These are phyloP conservation scores for Brassica rapa DNA, from an alignment of 345 rosid species.

Conservation along the genomic window DNA sequence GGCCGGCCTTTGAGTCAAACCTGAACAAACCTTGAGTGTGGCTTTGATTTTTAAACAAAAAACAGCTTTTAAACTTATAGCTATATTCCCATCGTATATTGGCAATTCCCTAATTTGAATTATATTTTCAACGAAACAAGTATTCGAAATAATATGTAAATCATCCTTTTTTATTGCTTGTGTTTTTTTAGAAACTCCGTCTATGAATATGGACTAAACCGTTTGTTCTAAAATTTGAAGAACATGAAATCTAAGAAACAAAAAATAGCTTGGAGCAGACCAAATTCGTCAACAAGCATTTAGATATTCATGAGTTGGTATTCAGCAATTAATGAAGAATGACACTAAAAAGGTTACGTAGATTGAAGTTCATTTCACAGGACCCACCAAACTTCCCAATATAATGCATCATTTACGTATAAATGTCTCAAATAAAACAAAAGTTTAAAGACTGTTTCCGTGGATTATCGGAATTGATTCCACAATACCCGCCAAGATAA, in stretches of 20 bases:
- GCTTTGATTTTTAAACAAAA: background rate
- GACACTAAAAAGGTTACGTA: conserved; percentile 3
- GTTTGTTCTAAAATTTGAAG: background rate
- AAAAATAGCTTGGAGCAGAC: background rate
- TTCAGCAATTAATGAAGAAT: conserved; percentile 18
- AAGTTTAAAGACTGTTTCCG: background rate
- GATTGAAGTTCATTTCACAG: conserved; percentile 4
- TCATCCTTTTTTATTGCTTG: background rate
- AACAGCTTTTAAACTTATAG: background rate
- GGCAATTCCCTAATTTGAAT: background rate
- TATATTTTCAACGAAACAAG: background rate
- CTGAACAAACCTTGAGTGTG: background rate
- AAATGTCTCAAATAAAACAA: conserved; percentile 10
- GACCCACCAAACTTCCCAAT: conserved; percentile 1
- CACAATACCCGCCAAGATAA: background rate
- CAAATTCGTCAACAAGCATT: background rate
- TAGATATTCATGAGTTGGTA: background rate
- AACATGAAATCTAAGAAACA: background rate
- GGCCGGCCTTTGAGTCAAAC: background rate
- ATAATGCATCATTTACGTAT: conserved; percentile 2
- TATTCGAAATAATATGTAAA: background rate
- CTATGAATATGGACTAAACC: background rate
- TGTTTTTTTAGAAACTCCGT: background rate
- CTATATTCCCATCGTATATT: background rate
- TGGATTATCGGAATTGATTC: background rate